phyloP scores from a whole-genome alignment of 2,329 filamentous ascomycete genomes.

The Plenodomus lindquistii region DNA sequence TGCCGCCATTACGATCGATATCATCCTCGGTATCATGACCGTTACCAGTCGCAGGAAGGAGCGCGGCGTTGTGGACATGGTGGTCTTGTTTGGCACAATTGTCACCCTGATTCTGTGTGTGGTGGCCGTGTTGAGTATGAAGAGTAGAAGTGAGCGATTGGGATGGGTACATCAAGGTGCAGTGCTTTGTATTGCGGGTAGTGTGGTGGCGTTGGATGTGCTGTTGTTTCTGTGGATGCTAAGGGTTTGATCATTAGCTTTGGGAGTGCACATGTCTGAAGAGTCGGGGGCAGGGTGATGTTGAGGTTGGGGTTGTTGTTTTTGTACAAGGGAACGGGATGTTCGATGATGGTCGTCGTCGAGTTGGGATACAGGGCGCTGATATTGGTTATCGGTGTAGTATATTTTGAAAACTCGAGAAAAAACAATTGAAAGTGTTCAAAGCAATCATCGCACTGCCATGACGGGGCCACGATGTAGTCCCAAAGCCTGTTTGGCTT shows the following conservation, averaged over 20 bases:
- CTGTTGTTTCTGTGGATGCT: conserved; percentile 38
- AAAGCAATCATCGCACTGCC: too few relatives aligned
- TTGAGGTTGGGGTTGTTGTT: too few relatives aligned
- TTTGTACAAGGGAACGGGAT: too few relatives aligned
- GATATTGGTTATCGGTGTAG: not conserved
- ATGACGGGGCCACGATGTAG: too few relatives aligned
- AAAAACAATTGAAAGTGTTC: not conserved
- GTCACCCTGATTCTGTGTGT: conserved; percentile 58
- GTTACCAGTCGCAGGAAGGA: conserved; percentile 69
- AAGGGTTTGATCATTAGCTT: conserved; percentile 9
- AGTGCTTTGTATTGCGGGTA: conserved; percentile 30
- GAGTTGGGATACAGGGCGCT: not conserved
- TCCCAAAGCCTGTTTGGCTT: too few relatives aligned
- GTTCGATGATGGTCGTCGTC: not conserved
- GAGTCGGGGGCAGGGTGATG: too few relatives aligned
- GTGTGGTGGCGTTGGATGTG: conserved; percentile 33
- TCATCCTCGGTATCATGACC: conserved; percentile 68
- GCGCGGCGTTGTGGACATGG: conserved; percentile 72
- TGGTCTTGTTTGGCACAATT: conserved; percentile 70
- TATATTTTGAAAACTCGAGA: too few relatives aligned
- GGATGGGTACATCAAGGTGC: conserved; percentile 38
- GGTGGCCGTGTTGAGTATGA: conserved; percentile 38
- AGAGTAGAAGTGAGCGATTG: conserved; percentile 31
- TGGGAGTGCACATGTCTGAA: too few relatives aligned
- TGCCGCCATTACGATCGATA: conserved; percentile 65